Conservation (phyloP, 2,329 filamentous ascomycete species). For the Sordariomycetes sp. region DNA sequence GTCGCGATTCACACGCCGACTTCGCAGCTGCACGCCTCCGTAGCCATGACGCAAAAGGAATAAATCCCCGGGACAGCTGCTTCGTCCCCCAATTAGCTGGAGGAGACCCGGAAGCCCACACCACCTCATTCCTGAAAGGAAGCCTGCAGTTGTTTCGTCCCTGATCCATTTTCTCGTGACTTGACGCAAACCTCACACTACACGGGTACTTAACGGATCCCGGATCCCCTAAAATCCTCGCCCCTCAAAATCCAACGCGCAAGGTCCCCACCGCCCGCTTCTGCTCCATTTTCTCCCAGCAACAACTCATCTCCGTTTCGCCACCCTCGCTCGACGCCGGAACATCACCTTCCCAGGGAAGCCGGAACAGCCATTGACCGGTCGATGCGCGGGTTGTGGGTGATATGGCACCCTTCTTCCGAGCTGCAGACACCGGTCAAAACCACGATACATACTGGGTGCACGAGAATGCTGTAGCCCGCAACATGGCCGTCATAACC, state of each 20-base stretch:
- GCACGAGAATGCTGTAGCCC: not conserved
- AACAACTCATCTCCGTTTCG: not conserved
- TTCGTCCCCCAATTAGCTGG: not conserved
- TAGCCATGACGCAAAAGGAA: not conserved
- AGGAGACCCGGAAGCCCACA: not conserved
- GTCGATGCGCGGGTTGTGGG: not conserved
- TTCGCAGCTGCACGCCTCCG: not conserved
- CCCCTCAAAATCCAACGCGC: no score
- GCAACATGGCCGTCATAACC: conserved; percentile 1
- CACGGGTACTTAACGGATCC: no score
- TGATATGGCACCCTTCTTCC: conserved; percentile 1
- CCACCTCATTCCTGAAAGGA: not conserved
- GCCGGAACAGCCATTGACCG: not conserved
- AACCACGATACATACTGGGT: conserved; percentile 2
- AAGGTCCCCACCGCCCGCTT: not conserved
- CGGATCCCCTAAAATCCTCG: no score
- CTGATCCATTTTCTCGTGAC: no score
- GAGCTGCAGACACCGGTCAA: not conserved
- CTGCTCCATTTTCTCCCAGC: not conserved
- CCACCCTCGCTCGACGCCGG: not conserved
- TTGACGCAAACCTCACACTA: no score
- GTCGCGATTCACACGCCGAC: not conserved
- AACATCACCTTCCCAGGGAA: not conserved
- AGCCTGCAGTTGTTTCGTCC: not conserved
- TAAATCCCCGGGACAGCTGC: not conserved